Evolutionary conservation across 305 asterid genomes (phyloP), one percentile per base, ranked within the genome.

Genomic region (Stenogyne calaminthoides): DNA sequence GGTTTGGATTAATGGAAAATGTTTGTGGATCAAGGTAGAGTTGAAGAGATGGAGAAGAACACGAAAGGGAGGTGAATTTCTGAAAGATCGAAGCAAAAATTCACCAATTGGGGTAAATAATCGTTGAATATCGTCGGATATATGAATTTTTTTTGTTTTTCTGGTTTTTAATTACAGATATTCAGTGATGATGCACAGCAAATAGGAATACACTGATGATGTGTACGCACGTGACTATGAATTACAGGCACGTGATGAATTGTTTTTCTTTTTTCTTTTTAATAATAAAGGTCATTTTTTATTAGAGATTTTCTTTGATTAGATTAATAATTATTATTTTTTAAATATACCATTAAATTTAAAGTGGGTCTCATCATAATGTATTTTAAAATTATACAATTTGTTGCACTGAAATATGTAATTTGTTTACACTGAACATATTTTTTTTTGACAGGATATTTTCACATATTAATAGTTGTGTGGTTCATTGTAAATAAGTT

Each of bases 21-120:
- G 44, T 54, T 58, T 60, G 27, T 36, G 73, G 86, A 76, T 79
- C 86, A 73, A 47, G 62, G 14, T 49, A 39, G 77, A 55, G 54
- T 32, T 49, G 40, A 60, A 51, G 4, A 77, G 32, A 44, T 65
- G 6, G 34, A 62, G 65, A 29, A 9, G 12, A 34, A 12, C 52
- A 12, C 5, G n/a, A 19, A 64, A 42, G 42, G 36, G 65, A 18
- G 47, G 72, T 61, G 56, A 69, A 68, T 68, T 70, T 44, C 20
- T 52, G 73, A 32, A 54, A 72, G 76, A 81, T 72, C 67, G 63
- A 68, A 72, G 66, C 74, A 19, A 39, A n/a, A 72, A 62, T 67
- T 66, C 55, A 61, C 78, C 52, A 54, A 52, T 44, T 46, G 15
- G 67, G 71, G 78, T 69, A 47, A 56, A 65, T 29, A 73, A 4